Evolutionary conservation across 2,329 filamentous ascomycete genomes (phyloP).

Genomic region (Eutypella sp.): DNA sequence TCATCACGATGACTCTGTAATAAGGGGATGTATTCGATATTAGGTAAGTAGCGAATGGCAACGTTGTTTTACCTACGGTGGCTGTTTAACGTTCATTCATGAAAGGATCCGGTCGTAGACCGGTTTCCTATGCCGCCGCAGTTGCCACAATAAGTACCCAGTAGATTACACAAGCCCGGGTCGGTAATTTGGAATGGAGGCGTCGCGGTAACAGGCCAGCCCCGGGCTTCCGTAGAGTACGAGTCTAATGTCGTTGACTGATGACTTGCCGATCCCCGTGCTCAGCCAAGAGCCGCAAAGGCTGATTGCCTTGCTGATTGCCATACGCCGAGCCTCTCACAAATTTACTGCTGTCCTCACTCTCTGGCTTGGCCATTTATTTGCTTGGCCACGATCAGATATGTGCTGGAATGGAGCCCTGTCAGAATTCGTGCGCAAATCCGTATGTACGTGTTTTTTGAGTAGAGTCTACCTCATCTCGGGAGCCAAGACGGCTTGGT

Average conservation of each 20-base stretch:
- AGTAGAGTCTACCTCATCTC: neutral
- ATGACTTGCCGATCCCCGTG: neutral
- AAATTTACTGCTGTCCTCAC: neutral
- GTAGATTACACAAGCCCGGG: neutral
- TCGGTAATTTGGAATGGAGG: neutral
- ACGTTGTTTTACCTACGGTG: neutral
- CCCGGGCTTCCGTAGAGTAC: neutral
- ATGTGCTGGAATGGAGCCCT: neutral
- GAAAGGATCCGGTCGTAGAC: neutral
- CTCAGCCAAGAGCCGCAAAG: slow-evolving; percentile 1
- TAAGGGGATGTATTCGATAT: neutral
- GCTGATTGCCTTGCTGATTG: neutral
- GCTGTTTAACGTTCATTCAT: neutral
- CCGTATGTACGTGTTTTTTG: neutral
- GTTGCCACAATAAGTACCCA: neutral
- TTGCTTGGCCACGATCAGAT: neutral
- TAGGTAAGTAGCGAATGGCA: neutral
- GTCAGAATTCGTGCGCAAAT: neutral
- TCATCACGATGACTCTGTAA: neutral
- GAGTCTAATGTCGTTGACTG: neutral
- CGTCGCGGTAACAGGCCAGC: neutral
- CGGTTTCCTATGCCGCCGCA: neutral
- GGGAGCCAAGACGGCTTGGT: neutral
- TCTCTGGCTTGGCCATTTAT: neutral
- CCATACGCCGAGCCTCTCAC: neutral